These are phyloP conservation scores for Ascochyta clinopodiicola DNA, from an alignment of 2,329 filamentous ascomycete genomes.

Conservation along the genomic window DNA sequence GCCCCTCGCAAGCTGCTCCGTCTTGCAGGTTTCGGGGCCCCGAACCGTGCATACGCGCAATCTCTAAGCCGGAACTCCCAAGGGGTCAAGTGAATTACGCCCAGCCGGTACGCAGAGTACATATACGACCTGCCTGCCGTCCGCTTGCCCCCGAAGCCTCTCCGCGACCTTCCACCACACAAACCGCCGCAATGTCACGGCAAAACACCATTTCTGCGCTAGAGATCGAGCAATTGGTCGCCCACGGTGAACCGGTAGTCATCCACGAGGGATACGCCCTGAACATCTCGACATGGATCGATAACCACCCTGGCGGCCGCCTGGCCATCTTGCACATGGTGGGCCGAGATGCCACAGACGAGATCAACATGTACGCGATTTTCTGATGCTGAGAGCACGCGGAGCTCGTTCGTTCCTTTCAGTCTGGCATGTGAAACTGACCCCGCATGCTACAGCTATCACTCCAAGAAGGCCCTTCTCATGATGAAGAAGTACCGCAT, in stretches of 20 bases:
- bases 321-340: constrained; percentile 68
- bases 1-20: constrained; percentile 15
- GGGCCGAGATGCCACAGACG: constrained; percentile 64
- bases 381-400: background rate
- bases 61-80: constrained; percentile 1
- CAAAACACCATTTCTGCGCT: constrained; percentile 50
- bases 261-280: constrained; percentile 63
- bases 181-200: constrained; percentile 25
- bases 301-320: constrained; percentile 65
- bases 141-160: background rate
- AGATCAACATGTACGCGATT: constrained; percentile 62
- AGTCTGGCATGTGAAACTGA: constrained; percentile 26
- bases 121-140: constrained; percentile 9
- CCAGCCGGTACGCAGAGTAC: constrained; percentile 10
- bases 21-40: constrained; percentile 11
- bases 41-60: constrained; percentile 17
- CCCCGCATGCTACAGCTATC: constrained; percentile 57
- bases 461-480: constrained; percentile 59
- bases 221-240: constrained; percentile 61
- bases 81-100: constrained; percentile 3
- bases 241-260: constrained; percentile 62
- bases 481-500: constrained; percentile 68
- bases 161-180: background rate
- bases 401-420: background rate
- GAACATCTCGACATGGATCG: constrained; percentile 64